These are phyloP conservation scores for Agaricus sinodeliciosus DNA, from an alignment of 768 basidiomycete genomes.

Conservation along the genomic window DNA sequence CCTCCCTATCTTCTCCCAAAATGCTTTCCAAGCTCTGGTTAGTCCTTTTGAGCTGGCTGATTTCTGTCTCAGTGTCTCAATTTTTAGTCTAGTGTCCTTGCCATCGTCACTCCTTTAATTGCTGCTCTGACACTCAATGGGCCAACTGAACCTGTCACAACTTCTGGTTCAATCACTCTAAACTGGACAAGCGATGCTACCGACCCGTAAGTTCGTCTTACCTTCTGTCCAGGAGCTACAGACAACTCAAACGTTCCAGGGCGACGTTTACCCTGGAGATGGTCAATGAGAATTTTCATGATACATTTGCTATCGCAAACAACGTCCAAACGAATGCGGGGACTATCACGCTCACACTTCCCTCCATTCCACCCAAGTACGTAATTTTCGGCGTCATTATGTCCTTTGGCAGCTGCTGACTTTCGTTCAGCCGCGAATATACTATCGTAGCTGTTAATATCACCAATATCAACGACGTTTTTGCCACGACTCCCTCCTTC, in stretches of 20 bases:
- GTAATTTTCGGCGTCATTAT: conserved; percentile 12
- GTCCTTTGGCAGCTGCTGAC: background rate
- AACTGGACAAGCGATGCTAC: conserved; percentile 34
- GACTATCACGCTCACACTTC: conserved; percentile 32
- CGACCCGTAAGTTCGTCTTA: conserved; percentile 36
- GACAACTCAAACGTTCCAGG: conserved; percentile 12
- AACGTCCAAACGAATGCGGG: conserved; percentile 35
- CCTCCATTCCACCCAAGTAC: conserved; percentile 41
- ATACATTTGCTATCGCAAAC: conserved; percentile 48
- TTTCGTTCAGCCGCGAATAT: conserved; percentile 24
- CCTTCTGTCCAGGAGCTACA: background rate
- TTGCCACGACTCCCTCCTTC: conserved; percentile 33
- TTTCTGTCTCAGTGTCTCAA: background rate
- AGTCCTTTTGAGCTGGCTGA: conserved; percentile 9
- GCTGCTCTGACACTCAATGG: conserved; percentile 39
- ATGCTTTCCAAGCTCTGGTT: conserved; percentile 50
- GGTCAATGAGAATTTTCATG: conserved; percentile 41
- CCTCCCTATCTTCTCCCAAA: conserved; percentile 20
- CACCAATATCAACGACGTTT: conserved; percentile 40
- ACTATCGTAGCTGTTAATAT: conserved; percentile 38
- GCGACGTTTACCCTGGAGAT: conserved; percentile 35
- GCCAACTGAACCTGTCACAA: conserved; percentile 26
- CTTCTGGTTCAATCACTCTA: conserved; percentile 28
- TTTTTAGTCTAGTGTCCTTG: conserved; percentile 28
- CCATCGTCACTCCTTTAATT: conserved; percentile 39